phyloP scores from a whole-genome alignment of 1,284 basidiomycete species.

The Lignosus rhinocerotis region DNA sequence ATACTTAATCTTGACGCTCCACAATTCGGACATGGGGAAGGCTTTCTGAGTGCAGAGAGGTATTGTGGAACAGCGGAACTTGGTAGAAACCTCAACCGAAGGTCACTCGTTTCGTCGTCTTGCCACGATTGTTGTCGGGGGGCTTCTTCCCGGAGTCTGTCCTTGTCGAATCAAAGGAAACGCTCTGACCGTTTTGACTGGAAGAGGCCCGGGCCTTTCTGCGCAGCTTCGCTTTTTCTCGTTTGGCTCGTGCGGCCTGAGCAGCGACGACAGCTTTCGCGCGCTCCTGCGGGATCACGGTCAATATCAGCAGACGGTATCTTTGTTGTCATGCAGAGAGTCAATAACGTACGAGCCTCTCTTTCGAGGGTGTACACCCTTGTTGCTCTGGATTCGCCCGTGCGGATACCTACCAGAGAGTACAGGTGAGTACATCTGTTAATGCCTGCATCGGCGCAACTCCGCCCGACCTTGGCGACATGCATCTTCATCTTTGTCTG shows the following conservation, averaged over 20 bases:
- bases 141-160: constrained; percentile 1
- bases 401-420: constrained; percentile 9
- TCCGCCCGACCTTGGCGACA: constrained; percentile 24
- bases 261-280: constrained; percentile 30
- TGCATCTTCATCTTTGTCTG: constrained; percentile 24
- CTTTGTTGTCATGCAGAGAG: not conserved
- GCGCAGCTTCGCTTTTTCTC: constrained; percentile 30
- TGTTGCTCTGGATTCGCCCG: constrained; percentile 5
- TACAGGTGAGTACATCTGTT: constrained; percentile 3
- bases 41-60: not conserved
- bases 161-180: not conserved
- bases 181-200: not conserved
- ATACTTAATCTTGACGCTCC: not conserved
- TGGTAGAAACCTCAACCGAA: constrained; percentile 15
- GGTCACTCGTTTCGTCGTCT: constrained; percentile 17
- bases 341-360: constrained; percentile 26
- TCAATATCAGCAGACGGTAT: constrained; percentile 6
- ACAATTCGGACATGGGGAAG: too few species aligned
- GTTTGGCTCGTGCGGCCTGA: constrained; percentile 29
- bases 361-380: constrained; percentile 8
- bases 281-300: constrained; percentile 23
- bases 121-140: not conserved
- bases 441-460: constrained; percentile 9
- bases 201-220: constrained; percentile 18
- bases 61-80: constrained; percentile 6